Base-by-base conservation (phyloP, 768 basidiomycete species). In the Amanita subjunquillea region DNA sequence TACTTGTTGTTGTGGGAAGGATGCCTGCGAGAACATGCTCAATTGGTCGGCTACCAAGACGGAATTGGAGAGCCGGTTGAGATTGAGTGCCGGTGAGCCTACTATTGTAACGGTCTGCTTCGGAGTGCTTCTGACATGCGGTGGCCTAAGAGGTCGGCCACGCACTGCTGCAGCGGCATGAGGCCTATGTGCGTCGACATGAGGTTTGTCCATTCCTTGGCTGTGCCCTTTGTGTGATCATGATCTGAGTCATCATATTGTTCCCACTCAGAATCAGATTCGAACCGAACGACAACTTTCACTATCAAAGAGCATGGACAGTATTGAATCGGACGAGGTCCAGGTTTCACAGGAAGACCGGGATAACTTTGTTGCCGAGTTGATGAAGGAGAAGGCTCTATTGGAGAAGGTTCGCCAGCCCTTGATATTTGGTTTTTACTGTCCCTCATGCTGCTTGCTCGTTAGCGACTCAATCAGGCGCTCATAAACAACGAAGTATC, bases 121-220 rank as follows among this genome's bases (percentile, higher is more conserved):
- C 32, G 32, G 9, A 32, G 23, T 41, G 49, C 30, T 44, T n/a
- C 10, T 30, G 30, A 42, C 41, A 8, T 51, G 25, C 37, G 56
- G 10, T 53, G 51, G 44, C 41, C 7, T 10, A 58, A 91, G 91
- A 94, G 74, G 85, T 95, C 27, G 92, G 92, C 10, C 89, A 92
- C 65, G 92, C 93, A 3, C 68, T 96, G 44, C 66, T 96, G 45
- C 82, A 87, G 61, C 73, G 85, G 55, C 91, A 94, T 63, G 92
- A 94, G 68, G 87, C 86, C 3, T 90, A 89, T 65, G 81, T 91
- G 27, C 79, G 83, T 45, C 76, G 76, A 60, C 79, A 82, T 52
- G 82, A 87, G 77, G 82, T 80, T 57, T 43, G 74, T 67, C 25
- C 48, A 54, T 52, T 48, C 39, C 25, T 9, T 27, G 42, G n/a